Evolutionary conservation across 176 grass and related monocot genomes (phyloP).

Genomic region (Coix lacrymajobi): DNA sequence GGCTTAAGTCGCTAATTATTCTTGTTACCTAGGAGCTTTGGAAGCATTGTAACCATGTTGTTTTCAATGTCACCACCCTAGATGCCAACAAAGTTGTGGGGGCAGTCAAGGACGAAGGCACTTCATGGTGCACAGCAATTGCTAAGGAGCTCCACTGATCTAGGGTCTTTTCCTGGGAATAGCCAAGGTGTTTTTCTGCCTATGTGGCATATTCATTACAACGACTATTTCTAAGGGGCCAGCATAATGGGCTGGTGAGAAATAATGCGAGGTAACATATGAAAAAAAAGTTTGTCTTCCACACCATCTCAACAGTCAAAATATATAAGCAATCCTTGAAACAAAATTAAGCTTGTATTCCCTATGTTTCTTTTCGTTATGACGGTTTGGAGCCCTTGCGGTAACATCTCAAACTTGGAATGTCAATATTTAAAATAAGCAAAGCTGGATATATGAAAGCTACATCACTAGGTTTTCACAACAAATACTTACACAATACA

Average conservation of each 20-base stretch:
- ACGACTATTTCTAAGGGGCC: background rate
- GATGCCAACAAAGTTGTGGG: background rate
- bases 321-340: background rate
- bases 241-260: background rate
- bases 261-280: background rate
- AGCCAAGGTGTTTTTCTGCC: background rate
- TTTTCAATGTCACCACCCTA: background rate
- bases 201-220: background rate
- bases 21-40: background rate
- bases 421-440: background rate
- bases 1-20: background rate
- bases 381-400: background rate
- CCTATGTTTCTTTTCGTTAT: background rate
- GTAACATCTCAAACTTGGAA: background rate
- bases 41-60: background rate
- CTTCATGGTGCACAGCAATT: background rate
- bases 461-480: background rate
- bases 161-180: background rate
- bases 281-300: background rate
- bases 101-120: background rate
- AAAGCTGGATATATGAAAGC: background rate
- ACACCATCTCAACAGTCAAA: background rate
- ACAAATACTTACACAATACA: background rate
- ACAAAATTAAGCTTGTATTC: background rate
- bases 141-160: background rate